phyloP scores from a whole-genome alignment of 345 rosid genomes.

The Reutealis trisperma region DNA sequence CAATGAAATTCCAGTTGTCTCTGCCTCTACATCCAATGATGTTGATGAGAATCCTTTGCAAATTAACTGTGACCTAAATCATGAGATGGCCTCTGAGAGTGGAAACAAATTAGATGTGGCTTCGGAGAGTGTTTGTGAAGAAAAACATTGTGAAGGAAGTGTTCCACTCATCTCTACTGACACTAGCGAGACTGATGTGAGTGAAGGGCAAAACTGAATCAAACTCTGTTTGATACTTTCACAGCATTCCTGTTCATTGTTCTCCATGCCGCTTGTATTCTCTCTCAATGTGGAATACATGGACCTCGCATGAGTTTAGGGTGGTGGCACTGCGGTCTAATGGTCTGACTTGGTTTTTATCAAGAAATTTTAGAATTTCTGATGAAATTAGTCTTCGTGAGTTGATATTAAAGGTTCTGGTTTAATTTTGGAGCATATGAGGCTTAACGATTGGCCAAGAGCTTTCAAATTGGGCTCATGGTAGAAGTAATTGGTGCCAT shows the following conservation, averaged over 20 bases:
- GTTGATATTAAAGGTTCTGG: constrained; percentile 4
- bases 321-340: background rate
- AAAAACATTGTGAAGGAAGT: constrained; percentile 9
- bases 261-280: background rate
- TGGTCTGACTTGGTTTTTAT: background rate
- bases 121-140: constrained; percentile 8
- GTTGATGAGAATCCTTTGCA: background rate
- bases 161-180: background rate
- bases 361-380: background rate
- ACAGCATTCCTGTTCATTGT: background rate
- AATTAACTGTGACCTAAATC: constrained; percentile 11
- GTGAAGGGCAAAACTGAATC: constrained; percentile 7
- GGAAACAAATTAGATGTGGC: background rate
- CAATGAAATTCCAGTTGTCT: background rate
- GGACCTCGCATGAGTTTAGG: background rate
- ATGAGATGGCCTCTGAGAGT: constrained; percentile 2
- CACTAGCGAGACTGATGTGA: constrained; percentile 3
- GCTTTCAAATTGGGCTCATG: background rate
- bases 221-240: background rate
- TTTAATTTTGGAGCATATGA: background rate
- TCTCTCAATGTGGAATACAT: constrained; percentile 5
- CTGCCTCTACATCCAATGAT: background rate
- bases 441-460: background rate
- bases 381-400: constrained; percentile 1
- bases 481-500: background rate